Evolutionary conservation across 257 asterid species (phyloP).

Genomic region (Solanum acaule): DNA sequence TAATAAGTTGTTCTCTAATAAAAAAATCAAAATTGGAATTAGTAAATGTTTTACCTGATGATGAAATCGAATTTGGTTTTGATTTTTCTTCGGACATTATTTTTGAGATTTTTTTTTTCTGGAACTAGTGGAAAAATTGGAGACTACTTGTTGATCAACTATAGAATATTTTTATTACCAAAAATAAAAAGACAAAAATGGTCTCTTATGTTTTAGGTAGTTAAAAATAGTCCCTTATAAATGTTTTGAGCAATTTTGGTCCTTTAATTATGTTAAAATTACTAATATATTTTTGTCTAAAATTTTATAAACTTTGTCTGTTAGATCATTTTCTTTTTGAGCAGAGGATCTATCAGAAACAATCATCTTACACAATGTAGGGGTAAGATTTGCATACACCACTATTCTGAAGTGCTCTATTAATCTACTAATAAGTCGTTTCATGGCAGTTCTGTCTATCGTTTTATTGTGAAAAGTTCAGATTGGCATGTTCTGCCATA

Average conservation of each 20-base stretch:
- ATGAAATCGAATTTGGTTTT: constrained; percentile 3
- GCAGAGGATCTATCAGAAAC: background rate
- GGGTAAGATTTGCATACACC: background rate
- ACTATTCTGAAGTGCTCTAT: background rate
- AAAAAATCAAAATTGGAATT: background rate
- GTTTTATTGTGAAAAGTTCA: too few species aligned
- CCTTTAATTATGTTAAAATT: background rate
- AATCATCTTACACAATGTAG: background rate
- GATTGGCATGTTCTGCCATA: too few species aligned
- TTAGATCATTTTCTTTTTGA: background rate
- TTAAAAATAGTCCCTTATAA: background rate
- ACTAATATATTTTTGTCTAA: background rate
- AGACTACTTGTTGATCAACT: background rate
- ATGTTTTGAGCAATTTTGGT: background rate
- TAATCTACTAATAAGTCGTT: too few species aligned
- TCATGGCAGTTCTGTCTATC: too few species aligned
- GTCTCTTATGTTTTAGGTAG: background rate
- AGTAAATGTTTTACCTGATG: constrained; percentile 22
- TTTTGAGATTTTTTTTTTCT: background rate
- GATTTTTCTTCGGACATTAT: constrained; percentile 38
- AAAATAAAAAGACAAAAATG: background rate
- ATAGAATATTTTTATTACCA: background rate
- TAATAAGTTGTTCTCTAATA: background rate
- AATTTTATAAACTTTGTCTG: background rate
- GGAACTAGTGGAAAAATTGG: background rate